Percentiles rank a stretch among this genome's conserved stretches.
Evolutionary conservation across 192 early-diverging fungal species (phyloP).

Genomic region (Pecoramyces ruminantium): DNA sequence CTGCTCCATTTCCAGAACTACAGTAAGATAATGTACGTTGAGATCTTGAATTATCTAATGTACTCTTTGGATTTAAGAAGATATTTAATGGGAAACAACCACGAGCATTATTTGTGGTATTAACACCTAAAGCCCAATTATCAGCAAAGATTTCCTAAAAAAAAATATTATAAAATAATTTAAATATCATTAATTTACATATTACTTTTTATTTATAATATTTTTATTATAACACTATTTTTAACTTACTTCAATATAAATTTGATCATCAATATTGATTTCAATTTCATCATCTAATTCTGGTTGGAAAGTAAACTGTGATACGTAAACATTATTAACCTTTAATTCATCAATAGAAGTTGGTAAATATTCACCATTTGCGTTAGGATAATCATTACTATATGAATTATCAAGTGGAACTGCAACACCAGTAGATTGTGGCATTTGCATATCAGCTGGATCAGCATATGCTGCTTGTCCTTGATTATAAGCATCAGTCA

Average conservation of each 20-base stretch:
- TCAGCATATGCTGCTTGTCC: neutral
- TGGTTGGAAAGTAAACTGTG: neutral
- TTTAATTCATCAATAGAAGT: neutral
- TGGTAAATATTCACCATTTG: neutral
- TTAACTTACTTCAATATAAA: neutral
- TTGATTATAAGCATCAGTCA: neutral
- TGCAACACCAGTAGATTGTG: neutral
- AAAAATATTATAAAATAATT: too few relatives aligned
- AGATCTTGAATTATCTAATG: neutral
- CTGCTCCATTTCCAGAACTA: neutral
- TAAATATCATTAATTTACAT: too few relatives aligned
- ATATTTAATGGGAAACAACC: neutral
- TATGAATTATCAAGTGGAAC: neutral
- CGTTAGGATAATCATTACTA: neutral
- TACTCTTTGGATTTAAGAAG: neutral
- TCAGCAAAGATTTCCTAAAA: neutral
- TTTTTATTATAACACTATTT: too few relatives aligned
- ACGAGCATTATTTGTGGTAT: neutral
- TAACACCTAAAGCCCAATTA: neutral
- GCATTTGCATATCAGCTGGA: neutral
- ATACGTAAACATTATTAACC: neutral
- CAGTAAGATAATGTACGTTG: neutral
- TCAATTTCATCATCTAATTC: neutral
- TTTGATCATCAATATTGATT: neutral
- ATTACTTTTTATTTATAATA: too few relatives aligned